A percentile compares a stretch with the other conserved stretches of the same genome.
These are phyloP conservation scores for Candida sonorensis DNA, from an alignment of 805 yeast species.

Conservation along the genomic window DNA sequence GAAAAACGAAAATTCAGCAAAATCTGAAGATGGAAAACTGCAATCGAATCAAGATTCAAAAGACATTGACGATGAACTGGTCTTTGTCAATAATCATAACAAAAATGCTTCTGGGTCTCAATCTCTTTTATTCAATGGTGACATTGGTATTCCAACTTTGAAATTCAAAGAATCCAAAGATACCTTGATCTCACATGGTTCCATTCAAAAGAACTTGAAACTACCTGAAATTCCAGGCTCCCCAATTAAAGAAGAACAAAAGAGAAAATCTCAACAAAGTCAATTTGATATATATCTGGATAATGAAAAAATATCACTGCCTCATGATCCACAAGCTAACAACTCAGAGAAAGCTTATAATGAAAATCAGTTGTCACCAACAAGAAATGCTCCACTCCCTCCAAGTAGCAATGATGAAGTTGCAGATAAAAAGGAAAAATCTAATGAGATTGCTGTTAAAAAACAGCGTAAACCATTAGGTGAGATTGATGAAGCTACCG, in stretches of 20 bases:
- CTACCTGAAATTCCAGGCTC: conserved; percentile 41
- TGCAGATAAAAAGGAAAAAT: conserved; percentile 11
- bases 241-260: conserved; percentile 26
- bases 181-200: conserved; percentile 35
- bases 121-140: conserved; percentile 20
- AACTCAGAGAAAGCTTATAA: neutral
- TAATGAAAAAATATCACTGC: conserved; percentile 5
- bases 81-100: conserved; percentile 28
- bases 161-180: conserved; percentile 28
- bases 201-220: conserved; percentile 32
- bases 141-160: conserved; percentile 15
- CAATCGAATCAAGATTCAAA: conserved; percentile 4
- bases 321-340: too few species aligned
- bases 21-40: too few species aligned
- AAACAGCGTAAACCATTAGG: conserved; percentile 23
- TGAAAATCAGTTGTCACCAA: neutral
- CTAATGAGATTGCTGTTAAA: conserved; percentile 10
- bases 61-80: conserved; percentile 19
- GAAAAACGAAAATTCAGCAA: too few species aligned
- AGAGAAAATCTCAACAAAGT: conserved; percentile 14
- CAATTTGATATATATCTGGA: conserved; percentile 21
- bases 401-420: conserved; percentile 7
- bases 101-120: conserved; percentile 20
- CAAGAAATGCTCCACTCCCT: conserved; percentile 6
- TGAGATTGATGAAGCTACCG: conserved; percentile 12